These are phyloP conservation scores for Cenchrus fungigraminus DNA, from an alignment of 176 grass and related monocot species.

Conservation along the genomic window DNA sequence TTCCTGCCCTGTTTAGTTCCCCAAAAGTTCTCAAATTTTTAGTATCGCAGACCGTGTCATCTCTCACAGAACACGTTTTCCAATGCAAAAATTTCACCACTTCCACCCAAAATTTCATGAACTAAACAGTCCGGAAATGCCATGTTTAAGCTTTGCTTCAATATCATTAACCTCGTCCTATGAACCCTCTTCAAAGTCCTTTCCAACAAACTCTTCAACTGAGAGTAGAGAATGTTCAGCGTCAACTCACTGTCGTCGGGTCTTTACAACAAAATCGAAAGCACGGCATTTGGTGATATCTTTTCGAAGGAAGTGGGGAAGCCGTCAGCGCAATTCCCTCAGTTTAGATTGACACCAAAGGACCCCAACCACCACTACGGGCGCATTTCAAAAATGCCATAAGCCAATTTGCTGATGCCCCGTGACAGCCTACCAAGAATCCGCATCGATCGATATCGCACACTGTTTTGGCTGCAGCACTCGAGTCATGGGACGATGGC, in stretches of 20 bases:
- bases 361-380: constrained; percentile 34
- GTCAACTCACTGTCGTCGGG: background rate
- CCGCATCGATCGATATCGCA: background rate
- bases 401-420: constrained; percentile 22
- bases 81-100: background rate
- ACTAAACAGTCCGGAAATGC: background rate
- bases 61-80: no score
- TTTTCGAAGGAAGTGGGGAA: background rate
- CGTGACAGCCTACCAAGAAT: constrained; percentile 49
- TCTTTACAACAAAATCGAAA: background rate
- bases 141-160: background rate
- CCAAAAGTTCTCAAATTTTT: no score
- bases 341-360: constrained; percentile 8
- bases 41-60: no score
- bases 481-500: background rate
- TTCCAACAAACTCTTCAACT: background rate
- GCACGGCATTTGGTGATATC: background rate
- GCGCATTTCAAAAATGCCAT: constrained; percentile 24
- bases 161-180: background rate
- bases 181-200: background rate
- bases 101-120: background rate
- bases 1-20: background rate
- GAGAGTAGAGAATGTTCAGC: background rate
- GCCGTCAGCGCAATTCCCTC: background rate
- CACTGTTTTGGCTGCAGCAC: constrained; percentile 37